Base-by-base conservation (phyloP, 148 eudicot species). In the Rhododendron henanense region DNA sequence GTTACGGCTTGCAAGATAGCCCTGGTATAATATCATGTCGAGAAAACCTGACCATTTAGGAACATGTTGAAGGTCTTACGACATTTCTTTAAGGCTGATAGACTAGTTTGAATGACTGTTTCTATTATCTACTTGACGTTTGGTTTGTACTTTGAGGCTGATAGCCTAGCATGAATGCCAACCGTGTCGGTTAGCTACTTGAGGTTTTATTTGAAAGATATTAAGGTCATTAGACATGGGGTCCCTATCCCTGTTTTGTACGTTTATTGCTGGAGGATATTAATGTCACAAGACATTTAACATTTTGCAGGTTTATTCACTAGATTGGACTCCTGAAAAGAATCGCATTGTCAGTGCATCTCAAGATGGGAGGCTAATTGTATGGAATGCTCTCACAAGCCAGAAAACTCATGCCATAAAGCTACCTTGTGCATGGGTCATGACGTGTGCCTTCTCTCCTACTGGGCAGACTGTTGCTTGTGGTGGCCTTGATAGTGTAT, bases 381-480 rank as follows among this genome's bases (percentile, higher is more conserved):
- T 97, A 18, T 95, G 98, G 99, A 96, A 96, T 91, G 97, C 98
- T 85, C 93, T 96, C 71, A 96, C 99, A 10, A 96, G 99, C 95
- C 99, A 96, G 91, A 96, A 96, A 89, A 96, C 94, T 84, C 98
- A 96, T 91, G 93, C 95, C 86, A 96, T 96, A 78, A 96, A 95
- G 93, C 92, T 96, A 59, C 99, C 99, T 78, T 95, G 98, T 92
- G 95, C 99, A 33, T 97, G 99, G 99, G 99, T 97, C 81, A 97
- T 94, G 99, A 93, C 99, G 3, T 97, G 98, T 88, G 98, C 99
- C 5, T 97, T 97, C 92, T 97, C 99, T 75, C 98, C 98, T 19
- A 92, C 88, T 87, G 99, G 99, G 53, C 96, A 94, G 77, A 92
- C 98, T 37, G 99, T 97, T 88, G 99, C 99, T 19, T 95, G 97